Percentiles rank a stretch among this genome's conserved stretches.
Evolutionary conservation across 202 grass and related monocot species (phyloP).

Genomic region (Panicum hallii): DNA sequence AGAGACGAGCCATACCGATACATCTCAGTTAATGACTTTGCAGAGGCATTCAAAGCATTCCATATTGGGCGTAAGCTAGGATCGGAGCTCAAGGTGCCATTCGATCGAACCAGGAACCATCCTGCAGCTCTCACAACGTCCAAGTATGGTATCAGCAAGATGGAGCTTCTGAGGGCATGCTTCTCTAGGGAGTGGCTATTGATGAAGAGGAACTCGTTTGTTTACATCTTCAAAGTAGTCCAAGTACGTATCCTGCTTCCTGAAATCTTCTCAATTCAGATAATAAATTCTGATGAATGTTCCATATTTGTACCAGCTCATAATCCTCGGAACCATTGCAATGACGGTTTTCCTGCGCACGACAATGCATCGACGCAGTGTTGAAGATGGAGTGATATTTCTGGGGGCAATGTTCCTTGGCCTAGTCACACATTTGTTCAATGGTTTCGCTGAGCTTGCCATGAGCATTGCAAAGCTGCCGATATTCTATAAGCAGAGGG

Average conservation of each 20-base stretch:
- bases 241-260: constrained; percentile 57
- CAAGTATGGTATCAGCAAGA: constrained; percentile 83
- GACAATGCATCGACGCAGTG: constrained; percentile 59
- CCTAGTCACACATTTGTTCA: constrained; percentile 90
- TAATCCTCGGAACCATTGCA: constrained; percentile 89
- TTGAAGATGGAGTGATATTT: constrained; percentile 86
- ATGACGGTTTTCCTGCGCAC: constrained; percentile 97
- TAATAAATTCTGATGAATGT: constrained; percentile 16
- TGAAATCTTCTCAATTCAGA: constrained; percentile 22
- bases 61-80: constrained; percentile 72
- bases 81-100: constrained; percentile 61
- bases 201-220: constrained; percentile 98
- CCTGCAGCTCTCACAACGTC: constrained; percentile 90
- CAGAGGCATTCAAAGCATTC: constrained; percentile 81
- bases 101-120: constrained; percentile 79
- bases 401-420: constrained; percentile 96
- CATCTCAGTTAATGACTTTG: constrained; percentile 79
- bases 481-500: constrained; percentile 97
- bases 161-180: constrained; percentile 77
- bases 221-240: constrained; percentile 96
- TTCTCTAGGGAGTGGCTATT: constrained; percentile 90
- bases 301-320: constrained; percentile 62
- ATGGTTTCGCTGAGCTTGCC: constrained; percentile 87
- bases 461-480: constrained; percentile 94
- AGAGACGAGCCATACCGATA: constrained; percentile 66